Conservation (phyloP, 306 rosid genomes). For the Gillenia trifoliata region DNA sequence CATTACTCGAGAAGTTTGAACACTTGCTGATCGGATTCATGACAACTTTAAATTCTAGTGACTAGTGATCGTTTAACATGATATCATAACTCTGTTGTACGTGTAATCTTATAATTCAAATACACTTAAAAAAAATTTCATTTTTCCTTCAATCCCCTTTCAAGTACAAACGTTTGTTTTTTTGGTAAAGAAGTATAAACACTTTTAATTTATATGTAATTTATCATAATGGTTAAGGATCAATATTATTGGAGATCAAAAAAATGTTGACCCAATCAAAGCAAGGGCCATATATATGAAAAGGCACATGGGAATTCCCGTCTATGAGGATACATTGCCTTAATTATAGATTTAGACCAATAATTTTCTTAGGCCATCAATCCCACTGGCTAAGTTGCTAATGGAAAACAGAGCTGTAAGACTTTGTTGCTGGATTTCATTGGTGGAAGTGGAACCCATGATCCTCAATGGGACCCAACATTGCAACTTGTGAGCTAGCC, state of each 20-base stretch:
- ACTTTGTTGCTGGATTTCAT: slow-evolving; percentile 2
- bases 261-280: neutral
- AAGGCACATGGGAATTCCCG: neutral
- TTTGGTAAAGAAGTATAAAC: too few species aligned
- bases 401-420: slow-evolving; percentile 2
- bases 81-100: neutral
- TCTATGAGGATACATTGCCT: neutral
- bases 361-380: neutral
- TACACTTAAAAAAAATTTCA: too few species aligned
- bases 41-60: too few species aligned
- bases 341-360: slow-evolving; percentile 2
- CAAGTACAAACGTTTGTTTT: too few species aligned
- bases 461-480: slow-evolving; percentile 1
- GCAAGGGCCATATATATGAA: neutral
- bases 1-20: too few species aligned
- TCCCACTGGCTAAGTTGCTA: neutral
- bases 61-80: too few species aligned
- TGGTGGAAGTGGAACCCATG: slow-evolving; percentile 4
- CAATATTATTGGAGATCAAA: neutral
- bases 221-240: neutral
- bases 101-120: neutral
- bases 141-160: too few species aligned
- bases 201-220: neutral
- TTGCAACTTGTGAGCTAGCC: neutral
- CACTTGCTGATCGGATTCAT: too few species aligned